Percentiles rank a stretch among this genome's conserved stretches.
Conservation (phyloP, 306 rosid species). For the Quercus alba region DNA sequence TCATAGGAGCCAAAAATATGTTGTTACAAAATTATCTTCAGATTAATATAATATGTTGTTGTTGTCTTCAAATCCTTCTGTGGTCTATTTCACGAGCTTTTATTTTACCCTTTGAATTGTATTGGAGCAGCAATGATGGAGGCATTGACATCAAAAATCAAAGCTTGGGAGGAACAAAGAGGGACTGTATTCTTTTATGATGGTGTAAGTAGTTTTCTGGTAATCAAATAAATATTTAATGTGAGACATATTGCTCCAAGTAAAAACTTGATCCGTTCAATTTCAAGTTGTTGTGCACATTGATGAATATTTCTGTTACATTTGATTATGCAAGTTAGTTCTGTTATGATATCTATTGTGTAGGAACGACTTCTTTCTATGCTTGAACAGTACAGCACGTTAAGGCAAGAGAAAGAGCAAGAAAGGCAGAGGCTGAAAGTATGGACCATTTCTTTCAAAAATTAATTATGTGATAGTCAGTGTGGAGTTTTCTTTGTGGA, state of each 20-base stretch:
- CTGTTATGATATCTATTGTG: conserved; percentile 11
- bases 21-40: not conserved
- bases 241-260: not conserved
- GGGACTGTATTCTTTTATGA: conserved; percentile 57
- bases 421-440: conserved; percentile 70
- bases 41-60: not conserved
- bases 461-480: not conserved
- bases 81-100: not conserved
- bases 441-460: not conserved
- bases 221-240: not conserved
- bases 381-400: conserved; percentile 52
- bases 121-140: conserved; percentile 59
- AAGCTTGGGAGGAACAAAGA: conserved; percentile 68
- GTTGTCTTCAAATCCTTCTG: not conserved
- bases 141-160: conserved; percentile 51
- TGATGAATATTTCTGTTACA: not conserved
- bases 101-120: not conserved
- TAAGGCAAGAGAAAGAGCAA: conserved; percentile 68
- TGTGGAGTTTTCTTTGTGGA: not conserved
- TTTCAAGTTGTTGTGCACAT: not conserved
- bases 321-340: not conserved
- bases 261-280: not conserved
- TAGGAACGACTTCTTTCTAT: conserved; percentile 54
- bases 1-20: not conserved
- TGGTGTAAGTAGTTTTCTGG: conserved; percentile 49